Base-by-base conservation (phyloP, 805 yeast genomes). In the Cyberlindnera lachancei region DNA sequence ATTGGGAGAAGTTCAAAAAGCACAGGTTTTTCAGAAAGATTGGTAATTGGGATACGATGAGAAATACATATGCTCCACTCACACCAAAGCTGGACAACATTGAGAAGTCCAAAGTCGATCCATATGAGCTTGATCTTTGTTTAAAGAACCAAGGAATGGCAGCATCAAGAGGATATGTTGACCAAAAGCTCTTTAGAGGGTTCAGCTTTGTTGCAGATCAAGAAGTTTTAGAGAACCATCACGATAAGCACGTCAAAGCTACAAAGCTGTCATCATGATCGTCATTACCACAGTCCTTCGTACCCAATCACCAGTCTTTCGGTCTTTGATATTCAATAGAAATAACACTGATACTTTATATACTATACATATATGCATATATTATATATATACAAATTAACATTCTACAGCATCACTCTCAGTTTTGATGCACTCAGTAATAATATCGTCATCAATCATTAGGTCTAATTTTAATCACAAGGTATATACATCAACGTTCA, bases 1-100 rank as follows among this genome's bases (percentile, higher is more conserved):
- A 44, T 27, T 53, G 31, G 25, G 34, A 30, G 2, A 34, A 23
- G 19, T 70, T 81, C 37, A 70, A 71, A 48, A 61, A 70, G 25
- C 88, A 82, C 51, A 60, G 86, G 26, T 82, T 86, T 37, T 86
- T 87, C 61, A 70, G 94, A 41, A 73, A 75, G 41, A 62, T 86
- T 18, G n/a, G n/a, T n/a, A 66, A 80, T 46, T 86, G 95, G 95
- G 52, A 59, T 7, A 52, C 55, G 30, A 46, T 86, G 23, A 45
- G 58, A 19, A 53, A 53, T 0, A 51, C 66, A 3, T 54, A 59
- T 27, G 94, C 95, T 2, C 95, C 96, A 1, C 75, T 87, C 18
- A 56, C 74, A 7, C 95, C 96, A 1, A 53, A 79, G 13, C 52
- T 86, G 86, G 49, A 83, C 84, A 40, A 59, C 67, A 8, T 83